Conservation (phyloP, 2,329 filamentous ascomycete species). For the Claviceps lovelessii region DNA sequence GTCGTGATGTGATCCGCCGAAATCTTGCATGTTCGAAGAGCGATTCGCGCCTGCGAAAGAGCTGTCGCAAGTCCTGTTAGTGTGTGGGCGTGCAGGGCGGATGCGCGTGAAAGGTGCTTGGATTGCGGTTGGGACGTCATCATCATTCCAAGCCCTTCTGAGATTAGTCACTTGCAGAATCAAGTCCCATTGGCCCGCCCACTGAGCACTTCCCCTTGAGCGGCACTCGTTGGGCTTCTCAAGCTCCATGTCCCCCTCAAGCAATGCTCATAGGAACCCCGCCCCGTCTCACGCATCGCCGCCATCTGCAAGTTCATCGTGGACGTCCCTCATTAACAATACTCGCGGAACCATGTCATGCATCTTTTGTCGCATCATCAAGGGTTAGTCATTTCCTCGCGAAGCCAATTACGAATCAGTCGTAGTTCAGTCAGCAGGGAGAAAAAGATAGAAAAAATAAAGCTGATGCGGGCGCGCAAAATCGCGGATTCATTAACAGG, state of each 20-base stretch:
- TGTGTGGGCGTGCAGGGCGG: too few species aligned
- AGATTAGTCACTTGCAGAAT: too few species aligned
- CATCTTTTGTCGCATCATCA: constrained; percentile 97
- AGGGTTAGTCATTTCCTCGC: constrained; percentile 41
- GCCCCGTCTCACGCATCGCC: background rate
- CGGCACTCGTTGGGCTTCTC: too few species aligned
- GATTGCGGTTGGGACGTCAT: background rate
- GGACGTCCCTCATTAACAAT: background rate
- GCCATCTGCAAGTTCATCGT: background rate
- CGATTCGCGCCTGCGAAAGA: background rate
- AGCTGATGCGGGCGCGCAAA: background rate
- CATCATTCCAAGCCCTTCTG: background rate
- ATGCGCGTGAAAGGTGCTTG: background rate
- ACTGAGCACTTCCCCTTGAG: too few species aligned
- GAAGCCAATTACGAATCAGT: background rate
- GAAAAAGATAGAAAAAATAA: background rate
- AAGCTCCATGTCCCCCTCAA: too few species aligned
- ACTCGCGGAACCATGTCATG: constrained; percentile 34
- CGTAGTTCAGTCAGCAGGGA: background rate
- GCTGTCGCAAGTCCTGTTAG: too few species aligned
- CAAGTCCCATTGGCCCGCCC: too few species aligned
- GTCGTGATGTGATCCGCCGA: background rate
- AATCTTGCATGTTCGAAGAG: background rate
- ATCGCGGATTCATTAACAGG: constrained; percentile 34
- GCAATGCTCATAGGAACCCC: background rate